These are phyloP conservation scores for Leccinum barrowsii DNA, from an alignment of 768 basidiomycete genomes.

Conservation along the genomic window DNA sequence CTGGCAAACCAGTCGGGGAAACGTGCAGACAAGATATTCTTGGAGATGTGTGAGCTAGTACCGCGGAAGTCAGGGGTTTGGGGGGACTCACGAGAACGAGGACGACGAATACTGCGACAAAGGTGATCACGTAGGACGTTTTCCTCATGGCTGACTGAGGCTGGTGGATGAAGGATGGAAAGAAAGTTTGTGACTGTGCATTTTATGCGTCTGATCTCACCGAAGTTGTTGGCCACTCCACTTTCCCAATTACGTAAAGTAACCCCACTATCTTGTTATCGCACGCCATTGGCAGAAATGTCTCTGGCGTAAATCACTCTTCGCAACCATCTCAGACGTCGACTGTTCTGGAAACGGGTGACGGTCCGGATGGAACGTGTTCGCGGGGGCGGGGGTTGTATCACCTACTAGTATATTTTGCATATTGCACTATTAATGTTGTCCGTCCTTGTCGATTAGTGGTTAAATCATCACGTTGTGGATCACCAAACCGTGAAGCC, in stretches of 20 bases:
- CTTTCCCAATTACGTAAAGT: conserved; percentile 3
- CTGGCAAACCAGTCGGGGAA: conserved; percentile 62
- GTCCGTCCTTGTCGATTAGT: conserved; percentile 41
- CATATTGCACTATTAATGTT: rapidly evolving
- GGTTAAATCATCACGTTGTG: conserved; percentile 45
- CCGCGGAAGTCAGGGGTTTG: not conserved
- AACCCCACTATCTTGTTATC: conserved; percentile 10
- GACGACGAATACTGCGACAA: conserved; percentile 49
- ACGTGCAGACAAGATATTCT: conserved; percentile 57
- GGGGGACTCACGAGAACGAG: conserved; percentile 47
- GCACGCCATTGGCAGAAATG: conserved; percentile 26
- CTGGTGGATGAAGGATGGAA: not conserved
- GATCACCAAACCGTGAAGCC: conserved; percentile 35
- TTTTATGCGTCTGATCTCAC: not conserved
- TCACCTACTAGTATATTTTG: not conserved
- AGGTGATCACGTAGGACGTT: conserved; percentile 63
- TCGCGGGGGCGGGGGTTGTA: not conserved
- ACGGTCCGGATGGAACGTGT: not conserved
- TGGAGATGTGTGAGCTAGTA: not conserved
- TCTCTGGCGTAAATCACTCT: conserved; percentile 3
- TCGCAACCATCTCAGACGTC: not conserved
- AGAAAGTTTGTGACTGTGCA: not conserved
- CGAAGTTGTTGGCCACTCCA: not conserved
- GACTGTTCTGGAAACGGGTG: not conserved
- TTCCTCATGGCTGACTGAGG: conserved; percentile 50